Percentiles rank a stretch among this genome's conserved stretches.
Conservation (phyloP, 208 protist genomes). For the Trypanosoma vivax region DNA sequence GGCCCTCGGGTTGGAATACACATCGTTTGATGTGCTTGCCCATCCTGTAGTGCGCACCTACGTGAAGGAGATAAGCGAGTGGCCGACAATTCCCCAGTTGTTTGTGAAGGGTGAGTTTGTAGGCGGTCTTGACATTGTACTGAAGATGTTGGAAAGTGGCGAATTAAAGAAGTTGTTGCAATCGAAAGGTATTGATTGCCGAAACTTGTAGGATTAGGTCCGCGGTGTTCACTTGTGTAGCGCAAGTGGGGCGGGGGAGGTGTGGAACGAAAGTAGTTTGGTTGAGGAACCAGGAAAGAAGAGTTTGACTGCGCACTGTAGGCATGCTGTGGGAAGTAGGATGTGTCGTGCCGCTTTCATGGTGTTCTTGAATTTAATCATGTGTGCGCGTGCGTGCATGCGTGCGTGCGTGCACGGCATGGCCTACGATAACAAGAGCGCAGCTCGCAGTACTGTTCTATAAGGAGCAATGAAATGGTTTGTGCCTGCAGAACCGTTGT, state of each 20-base stretch:
- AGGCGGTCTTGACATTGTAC: slow-evolving; percentile 90
- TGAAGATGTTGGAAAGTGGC: slow-evolving; percentile 85
- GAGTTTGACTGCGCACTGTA: slow-evolving; percentile 10
- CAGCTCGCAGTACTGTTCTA: no score
- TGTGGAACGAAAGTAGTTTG: background rate
- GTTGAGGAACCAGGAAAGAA: slow-evolving; percentile 36
- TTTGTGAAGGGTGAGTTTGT: slow-evolving; percentile 95
- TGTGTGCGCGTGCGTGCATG: no score
- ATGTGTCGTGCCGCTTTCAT: no score
- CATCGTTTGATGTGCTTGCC: slow-evolving; percentile 90
- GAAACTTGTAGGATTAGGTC: slow-evolving; percentile 34
- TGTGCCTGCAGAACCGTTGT: no score
- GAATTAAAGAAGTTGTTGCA: slow-evolving; percentile 84
- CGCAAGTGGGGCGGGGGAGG: background rate
- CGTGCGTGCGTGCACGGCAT: no score
- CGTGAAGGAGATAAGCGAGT: slow-evolving; percentile 93
- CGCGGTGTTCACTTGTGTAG: no score
- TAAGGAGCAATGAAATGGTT: no score
- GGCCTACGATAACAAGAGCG: no score
- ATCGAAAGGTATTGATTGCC: slow-evolving; percentile 70
- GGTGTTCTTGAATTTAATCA: no score
- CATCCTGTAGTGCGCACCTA: slow-evolving; percentile 89
- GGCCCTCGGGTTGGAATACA: slow-evolving; percentile 88
- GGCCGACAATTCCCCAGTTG: slow-evolving; percentile 96
- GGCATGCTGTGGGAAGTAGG: background rate